Conservation (phyloP, 805 yeast genomes). For the Nakazawaea populi region DNA sequence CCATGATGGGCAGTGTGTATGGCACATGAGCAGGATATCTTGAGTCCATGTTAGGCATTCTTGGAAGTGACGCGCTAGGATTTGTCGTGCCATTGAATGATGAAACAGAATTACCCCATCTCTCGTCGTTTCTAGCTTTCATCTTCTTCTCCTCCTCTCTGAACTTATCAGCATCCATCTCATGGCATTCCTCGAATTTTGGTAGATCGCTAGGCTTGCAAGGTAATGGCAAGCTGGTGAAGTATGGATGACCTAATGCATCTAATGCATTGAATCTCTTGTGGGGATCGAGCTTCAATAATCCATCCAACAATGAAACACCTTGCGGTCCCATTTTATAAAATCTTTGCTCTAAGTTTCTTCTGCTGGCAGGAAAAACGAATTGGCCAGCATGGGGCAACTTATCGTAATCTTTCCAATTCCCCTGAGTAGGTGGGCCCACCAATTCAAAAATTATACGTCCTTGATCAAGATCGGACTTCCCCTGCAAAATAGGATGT, state of each 20-base stretch:
- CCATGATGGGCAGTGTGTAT: background rate
- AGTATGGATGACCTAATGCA: conserved; percentile 69
- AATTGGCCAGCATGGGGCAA: conserved; percentile 50
- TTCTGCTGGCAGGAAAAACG: conserved; percentile 20
- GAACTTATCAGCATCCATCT: conserved; percentile 65
- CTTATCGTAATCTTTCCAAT: conserved; percentile 55
- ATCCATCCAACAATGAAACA: conserved; percentile 48
- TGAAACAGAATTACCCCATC: background rate
- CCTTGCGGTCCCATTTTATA: conserved; percentile 39
- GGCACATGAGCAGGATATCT: background rate
- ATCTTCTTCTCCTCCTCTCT: conserved; percentile 28
- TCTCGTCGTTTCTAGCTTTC: conserved; percentile 4
- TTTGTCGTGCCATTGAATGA: background rate
- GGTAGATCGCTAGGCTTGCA: conserved; percentile 49
- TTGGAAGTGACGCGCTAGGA: background rate
- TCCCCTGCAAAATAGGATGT: conserved; percentile 81
- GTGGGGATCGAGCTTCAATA: conserved; percentile 66
- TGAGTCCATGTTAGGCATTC: background rate
- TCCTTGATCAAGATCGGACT: conserved; percentile 84
- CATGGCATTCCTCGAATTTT: conserved; percentile 81
- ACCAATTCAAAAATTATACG: conserved; percentile 71
- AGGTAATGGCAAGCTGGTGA: conserved; percentile 63
- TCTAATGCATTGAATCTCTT: conserved; percentile 73
- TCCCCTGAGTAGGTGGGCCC: conserved; percentile 66
- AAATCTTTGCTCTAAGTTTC: conserved; percentile 48